Conservation (phyloP, 345 rosid species). For the Hibiscus tridactylites region DNA sequence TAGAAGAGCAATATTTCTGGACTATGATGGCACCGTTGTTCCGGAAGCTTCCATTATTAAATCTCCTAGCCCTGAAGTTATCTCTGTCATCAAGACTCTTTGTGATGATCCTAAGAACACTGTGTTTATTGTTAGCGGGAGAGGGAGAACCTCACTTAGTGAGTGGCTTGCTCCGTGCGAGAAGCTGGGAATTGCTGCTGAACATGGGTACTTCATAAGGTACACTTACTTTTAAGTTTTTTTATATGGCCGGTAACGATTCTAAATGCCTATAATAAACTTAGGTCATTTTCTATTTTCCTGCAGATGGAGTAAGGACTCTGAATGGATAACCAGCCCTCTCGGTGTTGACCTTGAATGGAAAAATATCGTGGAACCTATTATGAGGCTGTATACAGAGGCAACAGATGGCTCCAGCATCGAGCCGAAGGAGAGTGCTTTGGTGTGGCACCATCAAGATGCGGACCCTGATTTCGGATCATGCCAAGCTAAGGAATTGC, state of each 20-base stretch:
- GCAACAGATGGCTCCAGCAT: constrained; percentile 83
- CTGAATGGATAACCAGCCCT: constrained; percentile 57
- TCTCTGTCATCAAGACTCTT: constrained; percentile 21
- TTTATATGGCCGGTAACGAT: not conserved
- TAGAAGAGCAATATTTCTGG: constrained; percentile 29
- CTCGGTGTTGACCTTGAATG: constrained; percentile 63
- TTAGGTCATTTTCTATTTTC: not conserved
- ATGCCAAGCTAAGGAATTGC: constrained; percentile 81
- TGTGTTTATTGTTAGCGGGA: constrained; percentile 35
- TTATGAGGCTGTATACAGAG: constrained; percentile 70
- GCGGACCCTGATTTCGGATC: constrained; percentile 94
- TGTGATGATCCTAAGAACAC: constrained; percentile 25
- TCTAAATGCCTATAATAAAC: not conserved
- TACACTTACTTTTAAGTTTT: constrained; percentile 2
- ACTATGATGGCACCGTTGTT: constrained; percentile 33
- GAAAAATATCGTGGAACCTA: constrained; percentile 70
- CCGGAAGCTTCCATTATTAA: constrained; percentile 20
- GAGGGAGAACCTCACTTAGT: constrained; percentile 22
- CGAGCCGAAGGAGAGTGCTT: constrained; percentile 72
- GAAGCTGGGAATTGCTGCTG: constrained; percentile 58
- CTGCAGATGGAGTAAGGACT: constrained; percentile 49
- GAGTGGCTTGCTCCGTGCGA: constrained; percentile 39
- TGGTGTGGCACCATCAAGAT: constrained; percentile 93
- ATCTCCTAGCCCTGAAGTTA: constrained; percentile 22
- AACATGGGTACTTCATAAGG: constrained; percentile 58